phyloP scores from a whole-genome alignment of 192 early-diverging fungal species.

The Backusella tuberculispora region DNA sequence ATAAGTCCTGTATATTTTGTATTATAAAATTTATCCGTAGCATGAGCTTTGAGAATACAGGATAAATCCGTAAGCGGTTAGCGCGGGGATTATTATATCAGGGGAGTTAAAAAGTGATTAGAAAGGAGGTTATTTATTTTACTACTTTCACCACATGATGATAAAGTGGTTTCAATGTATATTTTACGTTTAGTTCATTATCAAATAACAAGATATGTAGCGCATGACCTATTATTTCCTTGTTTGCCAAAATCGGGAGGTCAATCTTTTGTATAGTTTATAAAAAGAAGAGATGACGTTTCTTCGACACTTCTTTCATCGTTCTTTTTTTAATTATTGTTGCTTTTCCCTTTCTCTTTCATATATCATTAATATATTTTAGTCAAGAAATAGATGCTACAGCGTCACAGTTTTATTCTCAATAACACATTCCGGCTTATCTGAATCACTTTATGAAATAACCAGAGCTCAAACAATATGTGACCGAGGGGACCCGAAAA shows the following conservation, averaged over 20 bases:
- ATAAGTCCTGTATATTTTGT: background rate
- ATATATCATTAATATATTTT: background rate
- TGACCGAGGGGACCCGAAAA: background rate
- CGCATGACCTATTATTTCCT: constrained; percentile 10
- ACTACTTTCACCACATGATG: constrained; percentile 5
- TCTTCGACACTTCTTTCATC: constrained; percentile 8
- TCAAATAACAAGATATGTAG: constrained; percentile 9
- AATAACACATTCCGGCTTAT: constrained; percentile 5
- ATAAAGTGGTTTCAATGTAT: constrained; percentile 8
- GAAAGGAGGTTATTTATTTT: background rate
- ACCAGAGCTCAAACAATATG: background rate
- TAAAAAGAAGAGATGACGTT: background rate
- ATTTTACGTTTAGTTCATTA: constrained; percentile 2
- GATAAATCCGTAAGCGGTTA: constrained; percentile 1
- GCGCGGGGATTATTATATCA: background rate
- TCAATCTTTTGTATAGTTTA: background rate
- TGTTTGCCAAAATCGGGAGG: constrained; percentile 1
- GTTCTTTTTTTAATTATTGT: background rate
- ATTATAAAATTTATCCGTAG: constrained; percentile 9
- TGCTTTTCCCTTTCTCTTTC: background rate
- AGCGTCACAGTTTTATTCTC: background rate
- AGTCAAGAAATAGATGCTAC: background rate
- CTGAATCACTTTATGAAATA: constrained; percentile 9
- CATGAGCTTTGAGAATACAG: background rate
- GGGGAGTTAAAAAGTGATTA: constrained; percentile 10